Evolutionary conservation across 176 grass and related monocot genomes (phyloP).

Genomic region (Ampelocalamus luodianensis): DNA sequence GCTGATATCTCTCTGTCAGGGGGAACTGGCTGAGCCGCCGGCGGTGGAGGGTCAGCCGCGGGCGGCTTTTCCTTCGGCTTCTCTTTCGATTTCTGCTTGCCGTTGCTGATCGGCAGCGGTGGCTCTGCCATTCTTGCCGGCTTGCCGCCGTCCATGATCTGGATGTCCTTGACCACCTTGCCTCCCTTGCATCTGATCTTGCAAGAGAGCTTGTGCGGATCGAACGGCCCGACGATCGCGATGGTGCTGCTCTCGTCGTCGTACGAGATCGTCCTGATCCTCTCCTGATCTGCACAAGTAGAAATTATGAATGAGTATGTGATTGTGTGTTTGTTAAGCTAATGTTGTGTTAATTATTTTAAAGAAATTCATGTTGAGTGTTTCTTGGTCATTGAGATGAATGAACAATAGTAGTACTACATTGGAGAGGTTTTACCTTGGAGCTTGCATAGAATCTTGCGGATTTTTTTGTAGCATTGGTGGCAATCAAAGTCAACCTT

Average conservation of each 20-base stretch:
- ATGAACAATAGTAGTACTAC: not conserved
- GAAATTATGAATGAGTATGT: not conserved
- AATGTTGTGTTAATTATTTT: not conserved
- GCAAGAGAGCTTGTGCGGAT: constrained; percentile 52
- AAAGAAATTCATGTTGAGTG: not conserved
- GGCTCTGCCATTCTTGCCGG: constrained; percentile 1
- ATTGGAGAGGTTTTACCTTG: constrained; percentile 50
- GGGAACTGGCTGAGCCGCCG: not conserved
- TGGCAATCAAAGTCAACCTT: constrained; percentile 72
- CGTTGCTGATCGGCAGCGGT: not conserved
- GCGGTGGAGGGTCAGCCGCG: not conserved
- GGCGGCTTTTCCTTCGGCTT: not conserved
- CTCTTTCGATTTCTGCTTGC: constrained; percentile 27
- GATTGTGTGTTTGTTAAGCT: not conserved
- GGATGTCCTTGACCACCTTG: constrained; percentile 56
- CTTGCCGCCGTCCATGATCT: constrained; percentile 43
- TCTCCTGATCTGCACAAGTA: constrained; percentile 44
- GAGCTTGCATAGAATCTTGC: constrained; percentile 61
- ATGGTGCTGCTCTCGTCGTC: constrained; percentile 59
- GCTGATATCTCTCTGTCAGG: not conserved
- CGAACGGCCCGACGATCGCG: constrained; percentile 62
- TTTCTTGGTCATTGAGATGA: not conserved
- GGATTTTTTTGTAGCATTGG: constrained; percentile 59
- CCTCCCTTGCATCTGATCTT: constrained; percentile 65
- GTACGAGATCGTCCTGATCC: constrained; percentile 58